A percentile compares a stretch with the other conserved stretches of the same genome.
These are phyloP conservation scores for Taphrina wiesneri DNA, from an alignment of 1,139 yeast genomes.

Conservation along the genomic window DNA sequence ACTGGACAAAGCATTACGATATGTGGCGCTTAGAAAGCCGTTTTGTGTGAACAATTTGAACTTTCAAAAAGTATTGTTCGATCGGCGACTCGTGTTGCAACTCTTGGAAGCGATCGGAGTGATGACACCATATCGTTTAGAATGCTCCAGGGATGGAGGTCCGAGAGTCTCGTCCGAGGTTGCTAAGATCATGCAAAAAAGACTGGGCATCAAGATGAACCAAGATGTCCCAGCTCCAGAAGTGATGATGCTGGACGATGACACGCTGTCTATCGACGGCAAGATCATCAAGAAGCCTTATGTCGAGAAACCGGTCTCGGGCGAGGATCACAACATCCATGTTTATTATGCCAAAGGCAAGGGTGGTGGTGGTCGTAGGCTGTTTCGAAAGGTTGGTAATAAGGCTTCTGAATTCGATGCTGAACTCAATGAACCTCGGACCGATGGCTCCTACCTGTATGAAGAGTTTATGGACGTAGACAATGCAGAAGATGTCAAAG, in stretches of 20 bases:
- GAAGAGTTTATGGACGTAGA: constrained; percentile 98
- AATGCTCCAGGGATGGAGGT: constrained; percentile 95
- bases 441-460: constrained; percentile 87
- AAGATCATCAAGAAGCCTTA: constrained; percentile 75
- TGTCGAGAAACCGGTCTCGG: constrained; percentile 98
- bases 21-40: constrained; percentile 87
- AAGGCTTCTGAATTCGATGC: constrained; percentile 97
- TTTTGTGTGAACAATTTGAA: constrained; percentile 83
- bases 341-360: constrained; percentile 83
- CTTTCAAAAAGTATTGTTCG: constrained; percentile 94
- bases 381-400: constrained; percentile 94
- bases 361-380: constrained; percentile 96
- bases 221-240: constrained; percentile 49
- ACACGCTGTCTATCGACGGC: constrained; percentile 79
- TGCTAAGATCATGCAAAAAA: constrained; percentile 56
- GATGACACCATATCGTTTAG: constrained; percentile 83
- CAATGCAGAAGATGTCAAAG: constrained; percentile 97
- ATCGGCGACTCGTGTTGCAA: constrained; percentile 80
- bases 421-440: constrained; percentile 67
- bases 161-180: constrained; percentile 63
- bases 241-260: constrained; percentile 70
- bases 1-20: constrained; percentile 87
- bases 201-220: constrained; percentile 58
- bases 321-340: constrained; percentile 96
- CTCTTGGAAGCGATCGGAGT: constrained; percentile 81